A percentile compares a stretch with the other conserved stretches of the same genome.
These are phyloP conservation scores for Danielia reshetovae DNA, from an alignment of 805 yeast species.

Conservation along the genomic window DNA sequence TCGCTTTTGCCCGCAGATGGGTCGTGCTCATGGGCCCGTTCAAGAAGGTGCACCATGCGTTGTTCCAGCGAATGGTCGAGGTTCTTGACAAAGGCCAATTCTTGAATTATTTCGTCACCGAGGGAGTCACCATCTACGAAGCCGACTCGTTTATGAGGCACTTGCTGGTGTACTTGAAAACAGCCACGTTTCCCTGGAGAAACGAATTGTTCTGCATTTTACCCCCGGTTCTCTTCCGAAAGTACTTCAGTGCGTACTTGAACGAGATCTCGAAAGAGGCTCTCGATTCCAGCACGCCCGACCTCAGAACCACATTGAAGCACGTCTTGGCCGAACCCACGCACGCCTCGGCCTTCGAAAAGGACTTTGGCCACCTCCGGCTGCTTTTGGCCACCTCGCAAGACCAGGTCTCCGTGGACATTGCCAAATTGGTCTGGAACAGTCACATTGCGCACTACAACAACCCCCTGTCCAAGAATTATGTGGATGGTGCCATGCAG, in stretches of 20 bases:
- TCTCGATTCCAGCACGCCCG: slow-evolving; percentile 1
- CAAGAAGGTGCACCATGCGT: slow-evolving; percentile 18
- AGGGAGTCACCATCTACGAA: slow-evolving; percentile 8
- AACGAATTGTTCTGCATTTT: slow-evolving; percentile 5
- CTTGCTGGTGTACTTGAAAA: slow-evolving; percentile 4
- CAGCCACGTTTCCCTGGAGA: neutral
- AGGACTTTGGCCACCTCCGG: slow-evolving; percentile 25
- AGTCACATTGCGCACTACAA: slow-evolving; percentile 17
- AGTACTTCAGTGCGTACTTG: slow-evolving; percentile 7
- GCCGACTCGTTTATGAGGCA: slow-evolving; percentile 5
- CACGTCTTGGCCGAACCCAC: slow-evolving; percentile 50
- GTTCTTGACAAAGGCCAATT: slow-evolving; percentile 1
- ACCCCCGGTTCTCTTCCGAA: slow-evolving; percentile 9
- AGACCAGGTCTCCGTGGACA: slow-evolving; percentile 3
- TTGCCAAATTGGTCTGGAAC: slow-evolving; percentile 11
- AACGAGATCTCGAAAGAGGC: slow-evolving; percentile 2
- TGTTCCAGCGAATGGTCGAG: slow-evolving; percentile 4
- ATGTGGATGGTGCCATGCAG: neutral
- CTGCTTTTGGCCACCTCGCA: slow-evolving; percentile 9
- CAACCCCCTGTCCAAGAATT: slow-evolving; percentile 5
- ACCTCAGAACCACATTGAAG: slow-evolving; percentile 22
- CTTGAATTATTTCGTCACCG: slow-evolving; percentile 2
- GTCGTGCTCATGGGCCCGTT: slow-evolving; percentile 39
- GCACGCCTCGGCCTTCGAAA: slow-evolving; percentile 50
- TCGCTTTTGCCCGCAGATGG: slow-evolving; percentile 44